phyloP scores from a whole-genome alignment of 2,329 filamentous ascomycete species.

The Malbranchea zuffiana region DNA sequence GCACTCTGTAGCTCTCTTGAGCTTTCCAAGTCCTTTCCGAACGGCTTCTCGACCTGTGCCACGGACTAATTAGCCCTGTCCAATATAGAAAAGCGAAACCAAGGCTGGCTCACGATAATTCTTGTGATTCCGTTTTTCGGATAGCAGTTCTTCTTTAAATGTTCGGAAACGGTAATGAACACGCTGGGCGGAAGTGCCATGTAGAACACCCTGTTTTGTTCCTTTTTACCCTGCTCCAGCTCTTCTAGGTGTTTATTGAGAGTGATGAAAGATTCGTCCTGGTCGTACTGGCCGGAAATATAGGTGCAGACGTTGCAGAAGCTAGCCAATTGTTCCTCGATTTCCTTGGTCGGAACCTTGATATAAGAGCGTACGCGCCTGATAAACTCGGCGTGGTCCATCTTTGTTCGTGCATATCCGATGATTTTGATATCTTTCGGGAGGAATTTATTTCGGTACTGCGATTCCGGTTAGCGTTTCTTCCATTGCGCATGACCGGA shows the following conservation, averaged over 20 bases:
- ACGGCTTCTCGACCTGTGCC: constrained; percentile 91
- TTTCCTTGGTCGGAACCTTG: constrained; percentile 95
- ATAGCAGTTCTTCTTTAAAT: constrained; percentile 95
- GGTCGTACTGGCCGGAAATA: constrained; percentile 92
- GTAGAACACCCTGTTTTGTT: constrained; percentile 93
- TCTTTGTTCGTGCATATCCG: constrained; percentile 98
- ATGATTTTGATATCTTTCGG: constrained; percentile 92
- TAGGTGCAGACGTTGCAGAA: constrained; percentile 86
- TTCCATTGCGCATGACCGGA: not conserved
- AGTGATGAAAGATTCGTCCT: constrained; percentile 83
- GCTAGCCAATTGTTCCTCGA: constrained; percentile 86
- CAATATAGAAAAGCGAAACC: constrained; percentile 2
- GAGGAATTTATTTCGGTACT: constrained; percentile 99
- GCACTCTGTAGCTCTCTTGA: constrained; percentile 91
- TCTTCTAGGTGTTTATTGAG: constrained; percentile 78
- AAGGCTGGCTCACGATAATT: constrained; percentile 61
- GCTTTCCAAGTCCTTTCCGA: constrained; percentile 91
- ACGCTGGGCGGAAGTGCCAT: constrained; percentile 97
- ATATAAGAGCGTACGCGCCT: constrained; percentile 94
- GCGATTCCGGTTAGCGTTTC: constrained; percentile 14
- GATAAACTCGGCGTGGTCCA: constrained; percentile 94
- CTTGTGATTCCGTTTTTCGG: constrained; percentile 80
- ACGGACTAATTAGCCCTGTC: not conserved
- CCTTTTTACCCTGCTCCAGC: constrained; percentile 68
- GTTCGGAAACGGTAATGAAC: constrained; percentile 94